Base-by-base conservation (phyloP, 129 eudicot species). In the Artemisia argyi region DNA sequence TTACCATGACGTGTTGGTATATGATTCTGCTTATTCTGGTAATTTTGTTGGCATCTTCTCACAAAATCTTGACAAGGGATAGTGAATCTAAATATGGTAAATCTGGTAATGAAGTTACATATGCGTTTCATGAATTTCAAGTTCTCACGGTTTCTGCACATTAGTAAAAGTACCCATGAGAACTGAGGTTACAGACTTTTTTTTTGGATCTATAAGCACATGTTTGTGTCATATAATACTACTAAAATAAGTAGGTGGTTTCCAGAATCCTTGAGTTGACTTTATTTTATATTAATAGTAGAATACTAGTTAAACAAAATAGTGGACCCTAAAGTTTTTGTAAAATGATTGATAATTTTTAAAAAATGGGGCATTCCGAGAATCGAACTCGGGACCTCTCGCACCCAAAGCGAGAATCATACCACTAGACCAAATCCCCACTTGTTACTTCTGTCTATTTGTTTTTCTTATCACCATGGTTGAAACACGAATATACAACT, bases 391-490 rank as follows among this genome's bases (percentile, higher is more conserved):
- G 85, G 98, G 96, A 89, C 96, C 98, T 89, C 96, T 87, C 88
- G 95, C 96, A 89, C 95, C 96, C 92, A 44, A 87, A 85, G 91
- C 91, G 88, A 92, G 95, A 92, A 92, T 87, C 95, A 87, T 89
- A 89, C 96, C 92, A 89, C 96, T 92, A 89, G 95, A 89, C 96
- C 92, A 89, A 89, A 87, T 85, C 95, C 95, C 95, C 95, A 13
- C 54, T 10, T 70, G 75, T 13, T 39, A 16, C 15, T 32, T 32
- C 7, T n/a, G 0, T 10, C 3, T 3, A 13, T 18, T 65, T 2
- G 24, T 44, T 32, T 30, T 18, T 5, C 5, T 22, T 72, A n/a
- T 8, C 59, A 72, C 28, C 17, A 14, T 8, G 15, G 18, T 22
- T 47, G 56, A 58, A 58, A 71, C 44, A 35, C 8, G 8, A 35